Percentiles rank a stretch among this genome's conserved stretches.
These are phyloP conservation scores for Pseudogymnoascus sp. DNA, from an alignment of 2,329 filamentous ascomycete species.

Conservation along the genomic window DNA sequence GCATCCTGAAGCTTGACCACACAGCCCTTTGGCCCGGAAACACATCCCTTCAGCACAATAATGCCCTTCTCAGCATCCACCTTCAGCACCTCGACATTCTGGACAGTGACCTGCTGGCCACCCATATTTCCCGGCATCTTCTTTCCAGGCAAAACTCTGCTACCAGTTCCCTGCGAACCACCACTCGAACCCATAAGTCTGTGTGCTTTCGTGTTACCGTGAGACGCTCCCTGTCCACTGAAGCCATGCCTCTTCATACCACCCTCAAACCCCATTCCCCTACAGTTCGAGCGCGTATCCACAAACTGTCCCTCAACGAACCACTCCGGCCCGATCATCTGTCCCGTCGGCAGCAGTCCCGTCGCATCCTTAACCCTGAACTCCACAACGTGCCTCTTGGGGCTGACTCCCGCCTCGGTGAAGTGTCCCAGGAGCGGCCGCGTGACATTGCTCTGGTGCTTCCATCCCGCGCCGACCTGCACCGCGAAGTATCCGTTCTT, in stretches of 20 bases:
- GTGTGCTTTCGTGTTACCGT: conserved; percentile 94
- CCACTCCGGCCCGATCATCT: conserved; percentile 75
- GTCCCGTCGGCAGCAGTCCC: conserved; percentile 69
- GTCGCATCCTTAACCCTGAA: conserved; percentile 70
- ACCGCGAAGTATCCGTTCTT: conserved; percentile 90
- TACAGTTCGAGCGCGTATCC: conserved; percentile 68
- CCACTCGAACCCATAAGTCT: conserved; percentile 84
- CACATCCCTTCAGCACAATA: conserved; percentile 76
- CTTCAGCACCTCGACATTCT: conserved; percentile 84
- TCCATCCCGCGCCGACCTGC: conserved; percentile 73
- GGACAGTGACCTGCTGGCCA: conserved; percentile 74
- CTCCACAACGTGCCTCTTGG: conserved; percentile 77
- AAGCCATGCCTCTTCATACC: conserved; percentile 97
- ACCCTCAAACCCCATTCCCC: conserved; percentile 90
- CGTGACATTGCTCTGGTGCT: conserved; percentile 66
- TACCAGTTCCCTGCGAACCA: conserved; percentile 84
- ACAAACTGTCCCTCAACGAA: conserved; percentile 86
- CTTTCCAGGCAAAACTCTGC: conserved; percentile 88
- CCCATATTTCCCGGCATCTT: conserved; percentile 98
- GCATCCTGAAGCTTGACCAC: conserved; percentile 83
- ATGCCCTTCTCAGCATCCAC: conserved; percentile 81
- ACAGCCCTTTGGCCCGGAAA: conserved; percentile 82
- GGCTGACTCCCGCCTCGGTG: conserved; percentile 68
- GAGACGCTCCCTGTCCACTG: conserved; percentile 76
- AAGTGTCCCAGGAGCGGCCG: conserved; percentile 82